phyloP scores from a whole-genome alignment of 495 filamentous ascomycete species.

The Apodospora peruviana region DNA sequence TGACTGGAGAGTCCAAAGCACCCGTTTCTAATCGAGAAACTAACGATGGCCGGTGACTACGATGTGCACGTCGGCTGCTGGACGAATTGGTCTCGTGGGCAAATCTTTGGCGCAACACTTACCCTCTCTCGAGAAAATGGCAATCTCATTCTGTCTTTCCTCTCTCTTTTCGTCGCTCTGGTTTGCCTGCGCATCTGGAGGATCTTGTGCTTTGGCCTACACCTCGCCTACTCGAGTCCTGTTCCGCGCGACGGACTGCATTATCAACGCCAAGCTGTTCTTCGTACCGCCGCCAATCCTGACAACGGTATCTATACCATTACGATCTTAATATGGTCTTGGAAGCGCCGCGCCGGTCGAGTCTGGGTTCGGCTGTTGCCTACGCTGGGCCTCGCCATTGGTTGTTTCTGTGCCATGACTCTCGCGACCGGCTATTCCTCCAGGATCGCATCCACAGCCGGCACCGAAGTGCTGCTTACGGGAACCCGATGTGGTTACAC shows the following conservation, averaged over 20 bases:
- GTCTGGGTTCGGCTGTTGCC: background rate
- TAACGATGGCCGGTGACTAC: background rate
- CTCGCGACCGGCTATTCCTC: background rate
- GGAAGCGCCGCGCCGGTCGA: constrained; percentile 1
- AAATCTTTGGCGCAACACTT: constrained; percentile 13
- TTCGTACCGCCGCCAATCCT: constrained; percentile 12
- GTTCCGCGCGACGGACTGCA: constrained; percentile 6
- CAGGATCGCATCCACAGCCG: background rate
- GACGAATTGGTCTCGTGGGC: constrained; percentile 23
- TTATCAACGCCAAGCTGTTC: constrained; percentile 16
- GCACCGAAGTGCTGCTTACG: no score
- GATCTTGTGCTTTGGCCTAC: constrained; percentile 10
- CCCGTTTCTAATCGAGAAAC: no score
- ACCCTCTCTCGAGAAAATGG: constrained; percentile 12
- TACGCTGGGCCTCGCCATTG: background rate
- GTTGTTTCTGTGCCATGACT: background rate
- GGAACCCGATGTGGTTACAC: no score
- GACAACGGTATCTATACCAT: background rate
- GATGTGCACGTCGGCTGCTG: constrained; percentile 14
- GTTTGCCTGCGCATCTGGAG: constrained; percentile 13
- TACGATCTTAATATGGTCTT: background rate
- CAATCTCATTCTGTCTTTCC: constrained; percentile 19
- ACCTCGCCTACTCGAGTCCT: constrained; percentile 5
- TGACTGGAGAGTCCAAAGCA: no score
- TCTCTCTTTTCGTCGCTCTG: constrained; percentile 15